phyloP scores from a whole-genome alignment of 176 grass and related monocot genomes.

The Oryza australiensis region DNA sequence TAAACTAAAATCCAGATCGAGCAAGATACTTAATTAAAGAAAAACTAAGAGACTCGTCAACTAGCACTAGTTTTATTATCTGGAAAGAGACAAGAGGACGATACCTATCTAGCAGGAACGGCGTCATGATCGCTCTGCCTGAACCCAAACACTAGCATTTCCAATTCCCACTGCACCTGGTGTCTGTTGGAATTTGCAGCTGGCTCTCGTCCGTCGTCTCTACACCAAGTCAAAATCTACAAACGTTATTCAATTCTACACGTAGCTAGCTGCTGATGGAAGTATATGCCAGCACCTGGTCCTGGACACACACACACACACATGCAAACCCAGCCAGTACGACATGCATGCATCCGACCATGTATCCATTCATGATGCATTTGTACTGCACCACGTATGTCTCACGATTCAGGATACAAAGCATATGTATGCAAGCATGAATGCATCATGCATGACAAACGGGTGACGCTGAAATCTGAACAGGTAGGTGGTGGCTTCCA shows the following conservation, averaged over 20 bases:
- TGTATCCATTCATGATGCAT: background rate
- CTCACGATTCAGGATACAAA: background rate
- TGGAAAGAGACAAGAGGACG: background rate
- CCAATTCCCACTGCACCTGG: conserved; percentile 47
- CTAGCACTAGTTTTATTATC: background rate
- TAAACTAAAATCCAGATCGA: background rate
- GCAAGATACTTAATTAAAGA: background rate
- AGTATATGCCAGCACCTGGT: conserved; percentile 31
- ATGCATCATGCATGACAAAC: background rate
- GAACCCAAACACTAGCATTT: background rate
- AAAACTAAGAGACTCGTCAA: background rate
- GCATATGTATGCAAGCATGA: background rate
- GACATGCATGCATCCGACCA: background rate
- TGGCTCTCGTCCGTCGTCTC: conserved; percentile 31
- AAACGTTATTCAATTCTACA: background rate
- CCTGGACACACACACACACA: background rate
- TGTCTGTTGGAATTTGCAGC: conserved; percentile 34
- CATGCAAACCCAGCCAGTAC: background rate
- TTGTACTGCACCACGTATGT: background rate
- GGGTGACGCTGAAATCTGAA: background rate
- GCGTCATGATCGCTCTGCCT: background rate
- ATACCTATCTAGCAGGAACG: background rate
- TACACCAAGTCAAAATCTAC: conserved; percentile 43
- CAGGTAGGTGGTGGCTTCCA: background rate
- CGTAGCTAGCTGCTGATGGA: background rate